These are phyloP conservation scores for Mariannaea sp. DNA, from an alignment of 2,329 filamentous ascomycete genomes.

Conservation along the genomic window DNA sequence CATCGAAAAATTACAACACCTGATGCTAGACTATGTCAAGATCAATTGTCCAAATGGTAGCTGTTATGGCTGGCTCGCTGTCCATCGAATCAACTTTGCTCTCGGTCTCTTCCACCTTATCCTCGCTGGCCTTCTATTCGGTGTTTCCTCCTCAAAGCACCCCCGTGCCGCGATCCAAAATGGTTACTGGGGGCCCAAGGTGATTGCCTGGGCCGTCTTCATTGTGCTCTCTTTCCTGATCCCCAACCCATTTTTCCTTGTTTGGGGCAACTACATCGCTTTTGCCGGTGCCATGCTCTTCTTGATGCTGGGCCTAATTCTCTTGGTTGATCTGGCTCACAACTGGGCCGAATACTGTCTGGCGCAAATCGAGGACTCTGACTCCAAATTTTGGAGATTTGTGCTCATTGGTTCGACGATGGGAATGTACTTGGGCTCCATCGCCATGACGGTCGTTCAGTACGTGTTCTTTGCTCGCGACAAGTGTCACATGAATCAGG, in stretches of 20 bases:
- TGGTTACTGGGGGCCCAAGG: constrained; percentile 98
- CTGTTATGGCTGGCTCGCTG: constrained; percentile 94
- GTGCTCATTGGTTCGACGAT: constrained; percentile 90
- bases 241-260: constrained; percentile 90
- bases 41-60: constrained; percentile 89
- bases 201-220: constrained; percentile 84
- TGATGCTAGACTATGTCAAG: constrained; percentile 94
- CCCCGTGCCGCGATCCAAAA: constrained; percentile 90
- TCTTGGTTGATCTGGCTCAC: constrained; percentile 93
- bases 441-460: constrained; percentile 95
- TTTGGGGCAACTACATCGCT: constrained; percentile 94
- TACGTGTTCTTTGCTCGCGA: constrained; percentile 90
- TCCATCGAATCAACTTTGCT: constrained; percentile 97
- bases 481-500: constrained; percentile 93
- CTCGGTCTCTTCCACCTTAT: constrained; percentile 92
- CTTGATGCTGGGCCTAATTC: constrained; percentile 86
- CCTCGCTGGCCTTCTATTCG: constrained; percentile 81
- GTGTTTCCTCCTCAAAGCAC: constrained; percentile 85
- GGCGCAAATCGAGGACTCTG: constrained; percentile 86
- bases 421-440: constrained; percentile 87
- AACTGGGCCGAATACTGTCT: constrained; percentile 97
- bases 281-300: constrained; percentile 90
- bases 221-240: constrained; percentile 95
- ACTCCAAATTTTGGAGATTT: constrained; percentile 82
- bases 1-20: constrained; percentile 89